Evolutionary conservation across 2,329 filamentous ascomycete species (phyloP), one percentile per base, ranked within the genome.

Genomic region (Pezicula neosporulosa): DNA sequence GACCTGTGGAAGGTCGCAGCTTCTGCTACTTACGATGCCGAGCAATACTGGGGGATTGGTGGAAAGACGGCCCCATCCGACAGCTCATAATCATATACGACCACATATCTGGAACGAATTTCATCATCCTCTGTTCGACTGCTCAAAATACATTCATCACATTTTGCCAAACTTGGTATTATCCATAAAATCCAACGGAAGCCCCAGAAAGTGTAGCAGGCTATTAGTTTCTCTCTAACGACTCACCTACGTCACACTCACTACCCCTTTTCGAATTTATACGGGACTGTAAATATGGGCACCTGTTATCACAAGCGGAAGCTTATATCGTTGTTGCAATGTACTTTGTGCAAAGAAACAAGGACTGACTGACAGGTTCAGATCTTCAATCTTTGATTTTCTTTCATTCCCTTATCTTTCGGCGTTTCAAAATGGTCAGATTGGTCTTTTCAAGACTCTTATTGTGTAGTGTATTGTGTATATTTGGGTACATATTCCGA

Each of bases 21-120:
- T 48, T 66, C 73, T 2, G 74, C 68, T 19, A 86, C 86, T 1
- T 89, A 86, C 68, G 78, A 82, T 52, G 82, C 87, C 2, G 90
- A 96, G 72, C 80, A 84, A 66, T 90, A 77, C 70, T 94, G 89
- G 87, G 90, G 89, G 30, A 81, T 88, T 48, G 56, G 62, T n/a
- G 64, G 61, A 27, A 51, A 16, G 7, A 53, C 60, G 43, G 44
- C 56, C 30, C 63, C 64, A 44, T 60, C 61, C 27, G 59, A 51
- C 27, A 27, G 38, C 43, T 38, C 15, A 10, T 19, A 4, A 7
- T 30, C 9, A 9, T 7, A 30, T 8, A 7, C 28, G 6, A 30
- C 28, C 9, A 12, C 28, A 30, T 30, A n/a, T 21, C 36, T 16
- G 18, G 16, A 12, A 16, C 21, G 12, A 6, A 12, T 19, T 19